Conservation (phyloP, 805 yeast genomes). For the Zygotorulaspora florentina region DNA sequence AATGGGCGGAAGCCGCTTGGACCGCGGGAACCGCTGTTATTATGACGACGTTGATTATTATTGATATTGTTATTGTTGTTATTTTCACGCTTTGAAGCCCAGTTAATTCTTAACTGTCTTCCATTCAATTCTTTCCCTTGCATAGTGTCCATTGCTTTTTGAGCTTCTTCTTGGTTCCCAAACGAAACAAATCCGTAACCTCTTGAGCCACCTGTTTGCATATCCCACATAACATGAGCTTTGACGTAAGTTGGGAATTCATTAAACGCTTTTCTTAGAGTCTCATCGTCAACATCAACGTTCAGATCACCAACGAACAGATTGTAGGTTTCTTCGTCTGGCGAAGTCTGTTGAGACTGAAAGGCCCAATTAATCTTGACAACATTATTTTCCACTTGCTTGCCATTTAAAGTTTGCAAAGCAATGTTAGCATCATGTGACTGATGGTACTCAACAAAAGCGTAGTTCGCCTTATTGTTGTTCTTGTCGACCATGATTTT, state of each 20-base stretch:
- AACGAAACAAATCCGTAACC: slow-evolving; percentile 91
- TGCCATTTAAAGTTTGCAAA: slow-evolving; percentile 55
- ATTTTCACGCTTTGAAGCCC: slow-evolving; percentile 75
- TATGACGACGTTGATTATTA: slow-evolving; percentile 15
- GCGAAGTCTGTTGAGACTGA: slow-evolving; percentile 67
- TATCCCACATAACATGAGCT: slow-evolving; percentile 96
- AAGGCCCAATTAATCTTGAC: slow-evolving; percentile 78
- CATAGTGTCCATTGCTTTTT: slow-evolving; percentile 64
- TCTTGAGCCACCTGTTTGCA: slow-evolving; percentile 87
- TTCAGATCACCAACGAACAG: slow-evolving; percentile 85
- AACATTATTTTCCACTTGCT: slow-evolving; percentile 48
- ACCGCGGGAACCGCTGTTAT: slow-evolving; percentile 21
- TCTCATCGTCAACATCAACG: slow-evolving; percentile 76
- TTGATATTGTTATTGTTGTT: slow-evolving; percentile 25
- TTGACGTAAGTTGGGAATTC: slow-evolving; percentile 60
- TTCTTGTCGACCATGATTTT: slow-evolving; percentile 76
- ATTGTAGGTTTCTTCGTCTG: slow-evolving; percentile 56
- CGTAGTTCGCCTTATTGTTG: slow-evolving; percentile 68
- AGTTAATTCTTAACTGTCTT: slow-evolving; percentile 75
- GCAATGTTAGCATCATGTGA: slow-evolving; percentile 61
- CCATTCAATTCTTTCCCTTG: slow-evolving; percentile 71
- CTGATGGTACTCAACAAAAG: slow-evolving; percentile 70
- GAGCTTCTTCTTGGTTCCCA: slow-evolving; percentile 62
- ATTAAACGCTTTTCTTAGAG: slow-evolving; percentile 53
- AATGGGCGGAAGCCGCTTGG: slow-evolving; percentile 18